Base-by-base conservation (phyloP, 177 flowering plant genomes). In the Telopea speciosissima region DNA sequence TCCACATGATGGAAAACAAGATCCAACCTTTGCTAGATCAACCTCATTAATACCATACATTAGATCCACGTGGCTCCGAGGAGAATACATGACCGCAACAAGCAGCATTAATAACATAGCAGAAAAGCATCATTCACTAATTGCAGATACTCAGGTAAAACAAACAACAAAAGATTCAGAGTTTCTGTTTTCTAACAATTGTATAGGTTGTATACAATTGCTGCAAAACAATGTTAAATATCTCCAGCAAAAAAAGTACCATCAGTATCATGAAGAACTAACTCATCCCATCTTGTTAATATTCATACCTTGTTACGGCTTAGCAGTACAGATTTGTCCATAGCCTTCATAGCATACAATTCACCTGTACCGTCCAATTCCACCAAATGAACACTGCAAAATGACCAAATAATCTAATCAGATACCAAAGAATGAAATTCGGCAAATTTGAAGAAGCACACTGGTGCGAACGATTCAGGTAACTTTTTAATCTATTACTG, bases 281-380 rank as follows among this genome's bases (percentile, higher is more conserved):
- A 71, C 44, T 5, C 45, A 61, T 24, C 22, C 21, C 54, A 65
- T 19, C 40, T 36, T 36, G 9, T 36, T 10, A 49, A 12, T 49
- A 22, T 69, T 33, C 74, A 70, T 13, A 91, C 97, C 97, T 94
- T 92, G 83, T 92, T 94, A 68, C 97, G 97, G 66, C 88, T 90
- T 78, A 94, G 61, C 97, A 92, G 89, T 17, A 81, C 76, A 22
- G 95, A 81, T 77, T 94, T 94, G 63, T 94, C 97, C 97, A 92
- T 94, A 42, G 99, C 97, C 82, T 94, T 94, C 99, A 94, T 90
- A 45, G 99, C 99, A 81, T 70, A 94, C 62, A 92, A 74, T 74
- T 89, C 93, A 67, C 92, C 92, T 10, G 89, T 80, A 49, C 89
- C 91, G 77, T 79, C 76, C 73, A 94, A 84, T 78, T 94, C 99